These are phyloP conservation scores for Salvia miltiorrhiza DNA, from an alignment of 257 asterid genomes.

Conservation along the genomic window DNA sequence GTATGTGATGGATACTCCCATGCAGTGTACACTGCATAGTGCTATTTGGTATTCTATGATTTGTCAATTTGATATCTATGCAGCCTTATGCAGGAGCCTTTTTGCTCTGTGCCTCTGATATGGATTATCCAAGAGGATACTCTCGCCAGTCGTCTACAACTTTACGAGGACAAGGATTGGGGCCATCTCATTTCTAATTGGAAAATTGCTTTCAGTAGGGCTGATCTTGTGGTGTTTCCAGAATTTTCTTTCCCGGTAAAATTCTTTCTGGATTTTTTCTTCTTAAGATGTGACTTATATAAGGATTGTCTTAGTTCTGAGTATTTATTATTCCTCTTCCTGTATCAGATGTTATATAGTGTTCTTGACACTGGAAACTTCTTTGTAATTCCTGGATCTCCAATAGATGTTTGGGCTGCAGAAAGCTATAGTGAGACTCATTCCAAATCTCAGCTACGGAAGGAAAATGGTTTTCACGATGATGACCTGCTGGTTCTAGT, in stretches of 20 bases:
- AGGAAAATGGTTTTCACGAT: slow-evolving; percentile 61
- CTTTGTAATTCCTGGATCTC: slow-evolving; percentile 96
- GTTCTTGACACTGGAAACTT: slow-evolving; percentile 97
- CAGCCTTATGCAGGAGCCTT: slow-evolving; percentile 99
- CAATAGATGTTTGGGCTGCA: slow-evolving; percentile 91
- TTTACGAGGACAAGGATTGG: slow-evolving; percentile 67
- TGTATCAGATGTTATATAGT: slow-evolving; percentile 90
- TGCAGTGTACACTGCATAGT: background rate
- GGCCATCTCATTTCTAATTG: slow-evolving; percentile 71
- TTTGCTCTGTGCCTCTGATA: slow-evolving; percentile 92
- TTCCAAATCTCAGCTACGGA: slow-evolving; percentile 69
- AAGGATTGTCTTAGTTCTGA: slow-evolving; percentile 18
- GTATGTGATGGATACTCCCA: slow-evolving; percentile 10
- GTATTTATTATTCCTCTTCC: slow-evolving; percentile 35
- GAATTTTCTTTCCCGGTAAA: slow-evolving; percentile 84
- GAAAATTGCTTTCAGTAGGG: slow-evolving; percentile 72
- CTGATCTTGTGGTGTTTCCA: slow-evolving; percentile 85
- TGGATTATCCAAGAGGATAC: slow-evolving; percentile 95
- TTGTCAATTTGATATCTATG: slow-evolving; percentile 80
- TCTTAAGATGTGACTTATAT: slow-evolving; percentile 10
- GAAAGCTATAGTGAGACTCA: slow-evolving; percentile 78
- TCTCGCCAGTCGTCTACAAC: slow-evolving; percentile 72
- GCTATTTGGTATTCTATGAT: slow-evolving; percentile 45
- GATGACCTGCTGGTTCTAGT: slow-evolving; percentile 78
- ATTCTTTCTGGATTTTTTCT: slow-evolving; percentile 18